phyloP scores from a whole-genome alignment of 1,284 basidiomycete species.

The Microbotryum silenes-acaulis region DNA sequence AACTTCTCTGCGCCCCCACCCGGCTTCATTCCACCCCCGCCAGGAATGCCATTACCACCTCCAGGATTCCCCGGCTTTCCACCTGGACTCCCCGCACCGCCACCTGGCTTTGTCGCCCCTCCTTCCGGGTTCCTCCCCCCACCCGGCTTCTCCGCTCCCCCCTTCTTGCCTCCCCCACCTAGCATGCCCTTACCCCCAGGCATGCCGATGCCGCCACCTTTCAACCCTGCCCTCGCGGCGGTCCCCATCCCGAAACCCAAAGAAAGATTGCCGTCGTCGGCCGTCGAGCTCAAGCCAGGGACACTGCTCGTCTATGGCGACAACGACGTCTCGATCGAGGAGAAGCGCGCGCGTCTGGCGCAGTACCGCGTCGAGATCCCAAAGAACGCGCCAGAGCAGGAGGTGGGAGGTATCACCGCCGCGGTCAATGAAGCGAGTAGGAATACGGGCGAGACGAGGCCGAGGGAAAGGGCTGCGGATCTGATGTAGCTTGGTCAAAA shows the following conservation, averaged over 20 bases:
- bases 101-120: conserved; percentile 7
- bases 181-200: conserved; percentile 5
- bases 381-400: conserved; percentile 8
- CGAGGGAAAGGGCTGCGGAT: conserved; percentile 44
- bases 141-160: conserved; percentile 18
- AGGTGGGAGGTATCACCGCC: conserved; percentile 9
- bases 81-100: conserved; percentile 21
- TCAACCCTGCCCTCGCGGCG: conserved; percentile 17
- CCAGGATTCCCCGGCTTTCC: conserved; percentile 30
- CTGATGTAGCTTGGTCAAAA: conserved; percentile 33
- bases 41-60: conserved; percentile 12
- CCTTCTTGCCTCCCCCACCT: conserved; percentile 27
- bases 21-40: conserved; percentile 8
- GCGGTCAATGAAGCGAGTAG: conserved; percentile 13
- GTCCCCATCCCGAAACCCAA: conserved; percentile 31
- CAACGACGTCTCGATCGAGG: conserved; percentile 69
- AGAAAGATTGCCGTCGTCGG: conserved; percentile 51
- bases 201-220: conserved; percentile 8
- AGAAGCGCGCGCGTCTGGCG: conserved; percentile 55
- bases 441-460: conserved; percentile 33
- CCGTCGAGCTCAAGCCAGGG: conserved; percentile 58
- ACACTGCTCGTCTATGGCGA: conserved; percentile 67
- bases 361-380: conserved; percentile 26
- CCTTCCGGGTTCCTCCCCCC: conserved; percentile 4
- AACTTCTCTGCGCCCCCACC: background rate